Base-by-base conservation (phyloP, 768 basidiomycete species). In the Termitomyces heimii region DNA sequence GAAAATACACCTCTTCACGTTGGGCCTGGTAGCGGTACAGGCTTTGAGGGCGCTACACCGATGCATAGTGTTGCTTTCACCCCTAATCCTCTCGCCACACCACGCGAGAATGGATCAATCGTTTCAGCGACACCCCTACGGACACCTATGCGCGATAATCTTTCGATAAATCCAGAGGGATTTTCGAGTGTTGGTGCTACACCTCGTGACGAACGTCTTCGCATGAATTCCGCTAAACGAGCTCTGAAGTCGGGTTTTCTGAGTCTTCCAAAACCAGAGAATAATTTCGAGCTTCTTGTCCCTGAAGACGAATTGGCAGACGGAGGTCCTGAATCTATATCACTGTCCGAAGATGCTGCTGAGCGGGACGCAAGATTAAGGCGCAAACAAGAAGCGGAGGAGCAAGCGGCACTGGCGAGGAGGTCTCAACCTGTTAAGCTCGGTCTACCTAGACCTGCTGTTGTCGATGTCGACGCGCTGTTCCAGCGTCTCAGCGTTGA, bases 21-120 rank as follows among this genome's bases (percentile, higher is more conserved):
- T 7, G 77, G 78, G 2, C 77, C 84, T 22, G 82, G 77, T n/a
- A 88, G 85, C 14, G 91, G 92, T 13, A 93, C 94, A 7, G 97
- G 97, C 2, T 99, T 93, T 67, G 94, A 94, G 68, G 82, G 94
- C 45, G 96, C 94, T 0, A 98, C 96, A 4, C 97, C 97, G n/a
- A 86, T 83, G 22, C 93, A 93, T 63, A 85, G 86, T 62, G 87
- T 91, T 29, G 82, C 92, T 0, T 94, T 95, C 61, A 99, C 97
- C 0, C 97, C 97, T 4, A 99, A 98, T 73, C 97, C 96, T 5
- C 84, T 98, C 10, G 90, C 91, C 16, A 97, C 96, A 0, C 95
- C 94, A 62, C 84, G 81, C 32, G 71, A 70, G 7, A 81, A 77
- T 10, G 69, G 69, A 13, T 58, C 64, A 32, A 77, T 75, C 1